A percentile compares a stretch with the other conserved stretches of the same genome.
These are phyloP conservation scores for Metschnikowia aberdeeniae DNA, from an alignment of 805 yeast genomes.

Conservation along the genomic window DNA sequence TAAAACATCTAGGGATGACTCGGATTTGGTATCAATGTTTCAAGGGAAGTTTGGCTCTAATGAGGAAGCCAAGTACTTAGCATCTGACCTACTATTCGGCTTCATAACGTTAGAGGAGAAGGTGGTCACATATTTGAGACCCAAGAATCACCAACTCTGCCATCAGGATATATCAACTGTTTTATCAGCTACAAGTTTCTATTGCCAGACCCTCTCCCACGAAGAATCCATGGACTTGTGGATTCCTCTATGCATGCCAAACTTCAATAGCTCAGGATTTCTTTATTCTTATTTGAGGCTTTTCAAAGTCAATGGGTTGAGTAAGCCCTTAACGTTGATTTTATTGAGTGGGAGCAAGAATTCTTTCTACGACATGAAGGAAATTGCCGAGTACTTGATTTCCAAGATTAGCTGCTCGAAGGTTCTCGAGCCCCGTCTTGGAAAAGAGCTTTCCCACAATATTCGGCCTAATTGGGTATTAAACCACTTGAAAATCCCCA, in stretches of 20 bases:
- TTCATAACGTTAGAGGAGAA: slow-evolving; percentile 59
- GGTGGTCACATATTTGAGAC: slow-evolving; percentile 68
- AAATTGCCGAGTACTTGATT: slow-evolving; percentile 51
- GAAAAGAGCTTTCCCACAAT: slow-evolving; percentile 21
- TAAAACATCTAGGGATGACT: slow-evolving; percentile 6
- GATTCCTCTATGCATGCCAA: slow-evolving; percentile 91
- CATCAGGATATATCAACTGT: slow-evolving; percentile 78
- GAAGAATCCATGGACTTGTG: slow-evolving; percentile 68
- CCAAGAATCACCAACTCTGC: slow-evolving; percentile 70
- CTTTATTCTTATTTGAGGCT: slow-evolving; percentile 70
- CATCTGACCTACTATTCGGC: slow-evolving; percentile 65
- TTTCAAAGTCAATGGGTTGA: slow-evolving; percentile 18
- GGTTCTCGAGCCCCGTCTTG: slow-evolving; percentile 19
- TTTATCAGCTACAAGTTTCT: slow-evolving; percentile 57
- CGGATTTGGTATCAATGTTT: slow-evolving; percentile 4
- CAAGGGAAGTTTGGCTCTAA: slow-evolving; percentile 1
- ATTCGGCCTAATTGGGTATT: slow-evolving; percentile 3
- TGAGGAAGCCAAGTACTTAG: slow-evolving; percentile 17
- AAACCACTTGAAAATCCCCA: slow-evolving; percentile 25
- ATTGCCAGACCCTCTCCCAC: slow-evolving; percentile 34
- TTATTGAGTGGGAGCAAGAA: slow-evolving; percentile 69
- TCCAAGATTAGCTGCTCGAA: slow-evolving; percentile 22
- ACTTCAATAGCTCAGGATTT: slow-evolving; percentile 85
- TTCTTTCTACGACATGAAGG: slow-evolving; percentile 71
- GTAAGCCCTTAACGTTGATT: slow-evolving; percentile 35